These are phyloP conservation scores for Vaucheria bursata DNA, from an alignment of 352 stramenopile species.

Conservation along the genomic window DNA sequence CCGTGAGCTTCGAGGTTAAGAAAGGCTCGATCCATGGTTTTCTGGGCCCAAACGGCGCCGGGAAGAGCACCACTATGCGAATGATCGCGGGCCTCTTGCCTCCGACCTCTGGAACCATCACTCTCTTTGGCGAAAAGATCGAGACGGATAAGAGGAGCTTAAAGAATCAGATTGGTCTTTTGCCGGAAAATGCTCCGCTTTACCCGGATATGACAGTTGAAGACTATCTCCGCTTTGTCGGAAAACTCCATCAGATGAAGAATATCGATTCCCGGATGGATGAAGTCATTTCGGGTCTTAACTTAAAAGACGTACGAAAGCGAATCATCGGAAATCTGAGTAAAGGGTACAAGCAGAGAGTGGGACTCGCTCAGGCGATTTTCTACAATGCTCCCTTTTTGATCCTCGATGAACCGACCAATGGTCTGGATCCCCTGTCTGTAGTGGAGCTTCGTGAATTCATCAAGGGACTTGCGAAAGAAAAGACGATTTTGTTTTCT, in stretches of 20 bases:
- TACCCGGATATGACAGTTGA: not conserved
- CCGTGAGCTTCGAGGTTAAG: not conserved
- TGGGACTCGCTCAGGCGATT: constrained; percentile 72
- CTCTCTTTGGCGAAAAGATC: too few relatives aligned
- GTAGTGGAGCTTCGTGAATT: not conserved
- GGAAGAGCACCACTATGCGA: not conserved
- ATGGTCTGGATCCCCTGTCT: not conserved
- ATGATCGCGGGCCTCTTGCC: not conserved
- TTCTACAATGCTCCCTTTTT: constrained; percentile 69
- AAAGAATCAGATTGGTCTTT: not conserved
- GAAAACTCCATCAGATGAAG: not conserved
- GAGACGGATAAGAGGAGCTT: not conserved
- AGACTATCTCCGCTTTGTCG: not conserved
- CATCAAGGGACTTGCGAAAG: constrained; percentile 1
- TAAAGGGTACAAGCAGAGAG: constrained; percentile 81
- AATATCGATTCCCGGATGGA: not conserved
- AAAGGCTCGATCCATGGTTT: not conserved
- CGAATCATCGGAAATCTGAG: constrained; percentile 53
- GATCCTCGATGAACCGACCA: constrained; percentile 64
- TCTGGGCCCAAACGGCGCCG: not conserved
- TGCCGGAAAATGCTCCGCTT: not conserved
- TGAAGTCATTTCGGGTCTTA: not conserved
- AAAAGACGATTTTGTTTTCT: constrained; percentile 63
- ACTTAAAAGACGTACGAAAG: not conserved
- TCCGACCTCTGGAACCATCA: not conserved